These are phyloP conservation scores for Combretum micranthum DNA, from an alignment of 345 rosid species.

Conservation along the genomic window DNA sequence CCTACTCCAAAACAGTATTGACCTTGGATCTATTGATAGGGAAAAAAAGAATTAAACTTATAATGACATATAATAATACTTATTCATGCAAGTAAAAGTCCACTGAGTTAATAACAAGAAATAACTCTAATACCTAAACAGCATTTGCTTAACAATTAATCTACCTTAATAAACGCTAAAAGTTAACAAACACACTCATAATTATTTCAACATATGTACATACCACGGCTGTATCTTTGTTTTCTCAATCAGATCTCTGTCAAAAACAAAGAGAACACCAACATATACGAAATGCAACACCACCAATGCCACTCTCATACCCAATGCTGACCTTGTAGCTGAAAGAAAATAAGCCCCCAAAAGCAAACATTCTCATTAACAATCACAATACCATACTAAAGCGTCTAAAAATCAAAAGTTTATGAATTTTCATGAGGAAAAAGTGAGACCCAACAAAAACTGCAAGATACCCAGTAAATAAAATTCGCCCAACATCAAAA, in stretches of 20 bases:
- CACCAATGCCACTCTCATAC: slow-evolving; percentile 62
- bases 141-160: not conserved
- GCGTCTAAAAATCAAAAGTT: too few species aligned
- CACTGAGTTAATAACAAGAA: too few species aligned
- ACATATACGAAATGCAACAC: slow-evolving; percentile 53
- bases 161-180: not conserved
- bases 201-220: not conserved
- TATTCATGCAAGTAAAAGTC: too few species aligned
- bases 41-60: too few species aligned
- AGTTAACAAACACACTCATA: not conserved
- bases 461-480: too few species aligned
- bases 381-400: not conserved
- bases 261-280: slow-evolving; percentile 65
- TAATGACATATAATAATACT: too few species aligned
- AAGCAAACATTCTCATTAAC: not conserved
- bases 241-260: slow-evolving; percentile 46
- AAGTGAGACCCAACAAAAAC: too few species aligned
- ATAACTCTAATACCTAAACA: not conserved
- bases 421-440: too few species aligned
- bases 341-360: slow-evolving; percentile 6
- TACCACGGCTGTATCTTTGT: slow-evolving; percentile 72
- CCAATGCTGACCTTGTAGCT: slow-evolving; percentile 80
- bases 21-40: too few species aligned
- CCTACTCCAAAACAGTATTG: too few species aligned
- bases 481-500: too few species aligned